Evolutionary conservation across 2,329 filamentous ascomycete genomes (phyloP).

Genomic region (Boeremia lycopersici): DNA sequence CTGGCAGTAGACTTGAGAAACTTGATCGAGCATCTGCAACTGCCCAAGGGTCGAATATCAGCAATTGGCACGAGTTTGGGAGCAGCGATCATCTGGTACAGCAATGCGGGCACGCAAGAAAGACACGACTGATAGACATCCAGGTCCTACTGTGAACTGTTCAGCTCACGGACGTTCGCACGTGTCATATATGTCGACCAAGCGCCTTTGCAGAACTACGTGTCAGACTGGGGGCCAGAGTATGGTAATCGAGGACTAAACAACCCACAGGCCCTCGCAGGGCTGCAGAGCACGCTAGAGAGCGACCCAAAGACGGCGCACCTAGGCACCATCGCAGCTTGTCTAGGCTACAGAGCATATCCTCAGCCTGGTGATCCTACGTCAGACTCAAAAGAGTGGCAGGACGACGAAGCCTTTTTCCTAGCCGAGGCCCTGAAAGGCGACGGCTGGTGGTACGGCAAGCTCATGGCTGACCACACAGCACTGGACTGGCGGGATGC

Average conservation of each 20-base stretch:
- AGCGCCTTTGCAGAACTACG: conserved; percentile 34
- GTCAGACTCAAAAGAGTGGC: conserved; percentile 18
- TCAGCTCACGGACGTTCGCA: conserved; percentile 25
- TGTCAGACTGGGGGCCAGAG: conserved; percentile 30
- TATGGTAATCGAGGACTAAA: conserved; percentile 34
- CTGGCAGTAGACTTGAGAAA: conserved; percentile 35
- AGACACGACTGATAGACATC: neutral
- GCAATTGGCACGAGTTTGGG: conserved; percentile 31
- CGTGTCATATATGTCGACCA: conserved; percentile 39
- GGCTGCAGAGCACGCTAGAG: conserved; percentile 22
- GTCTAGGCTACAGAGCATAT: conserved; percentile 31
- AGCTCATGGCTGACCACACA: conserved; percentile 40
- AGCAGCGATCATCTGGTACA: conserved; percentile 30
- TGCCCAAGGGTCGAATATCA: conserved; percentile 13
- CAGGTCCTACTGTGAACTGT: conserved; percentile 36
- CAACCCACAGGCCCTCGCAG: conserved; percentile 17
- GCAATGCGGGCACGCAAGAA: neutral
- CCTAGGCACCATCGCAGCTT: conserved; percentile 29
- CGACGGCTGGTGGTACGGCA: conserved; percentile 36
- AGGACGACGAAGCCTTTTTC: conserved; percentile 35
- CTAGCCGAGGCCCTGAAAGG: conserved; percentile 30
- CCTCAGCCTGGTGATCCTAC: conserved; percentile 23
- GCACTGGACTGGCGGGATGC: conserved; percentile 33
- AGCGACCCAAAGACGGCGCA: conserved; percentile 23
- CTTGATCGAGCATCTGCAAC: conserved; percentile 26